A percentile compares a stretch with the other conserved stretches of the same genome.
Evolutionary conservation across 2,329 filamentous ascomycete genomes (phyloP).

Genomic region (Cladobotryum mycophilum): DNA sequence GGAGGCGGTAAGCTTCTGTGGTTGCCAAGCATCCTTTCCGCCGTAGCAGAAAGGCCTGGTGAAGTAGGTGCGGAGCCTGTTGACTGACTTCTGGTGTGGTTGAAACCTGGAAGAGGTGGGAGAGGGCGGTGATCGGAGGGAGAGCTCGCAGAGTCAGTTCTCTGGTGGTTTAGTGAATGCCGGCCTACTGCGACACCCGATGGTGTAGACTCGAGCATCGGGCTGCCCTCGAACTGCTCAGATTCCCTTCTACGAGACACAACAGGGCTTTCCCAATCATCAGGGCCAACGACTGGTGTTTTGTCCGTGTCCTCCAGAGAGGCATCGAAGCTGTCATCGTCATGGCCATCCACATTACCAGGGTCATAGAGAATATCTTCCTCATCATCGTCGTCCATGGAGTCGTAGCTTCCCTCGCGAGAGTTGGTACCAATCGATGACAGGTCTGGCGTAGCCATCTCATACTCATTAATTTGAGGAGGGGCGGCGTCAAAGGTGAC

Average conservation of each 20-base stretch:
- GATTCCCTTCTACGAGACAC: conserved; percentile 20
- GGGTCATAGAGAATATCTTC: conserved; percentile 53
- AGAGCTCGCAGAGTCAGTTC: conserved; percentile 68
- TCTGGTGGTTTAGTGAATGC: conserved; percentile 44
- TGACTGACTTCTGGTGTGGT: conserved; percentile 31
- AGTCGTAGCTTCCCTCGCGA: conserved; percentile 88
- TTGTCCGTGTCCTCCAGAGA: conserved; percentile 94
- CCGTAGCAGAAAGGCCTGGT: conserved; percentile 59
- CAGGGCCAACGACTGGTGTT: conserved; percentile 93
- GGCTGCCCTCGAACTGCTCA: conserved; percentile 58
- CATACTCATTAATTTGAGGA: conserved; percentile 94
- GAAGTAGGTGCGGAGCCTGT: conserved; percentile 49
- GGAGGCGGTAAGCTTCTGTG: conserved; percentile 67
- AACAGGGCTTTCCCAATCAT: conserved; percentile 72
- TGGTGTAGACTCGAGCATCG: conserved; percentile 52
- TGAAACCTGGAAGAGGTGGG: conserved; percentile 71
- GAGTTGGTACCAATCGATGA: conserved; percentile 86
- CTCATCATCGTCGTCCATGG: conserved; percentile 68
- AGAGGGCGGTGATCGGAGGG: conserved; percentile 79
- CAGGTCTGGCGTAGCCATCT: conserved; percentile 95
- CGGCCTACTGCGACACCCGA: conserved; percentile 39
- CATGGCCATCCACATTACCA: conserved; percentile 39
- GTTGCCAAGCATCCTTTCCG: conserved; percentile 62
- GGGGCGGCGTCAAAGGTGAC: conserved; percentile 94
- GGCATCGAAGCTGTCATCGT: conserved; percentile 92